Conservation (phyloP, 2,329 filamentous ascomycete species). For the Trichoderma endophyticum region DNA sequence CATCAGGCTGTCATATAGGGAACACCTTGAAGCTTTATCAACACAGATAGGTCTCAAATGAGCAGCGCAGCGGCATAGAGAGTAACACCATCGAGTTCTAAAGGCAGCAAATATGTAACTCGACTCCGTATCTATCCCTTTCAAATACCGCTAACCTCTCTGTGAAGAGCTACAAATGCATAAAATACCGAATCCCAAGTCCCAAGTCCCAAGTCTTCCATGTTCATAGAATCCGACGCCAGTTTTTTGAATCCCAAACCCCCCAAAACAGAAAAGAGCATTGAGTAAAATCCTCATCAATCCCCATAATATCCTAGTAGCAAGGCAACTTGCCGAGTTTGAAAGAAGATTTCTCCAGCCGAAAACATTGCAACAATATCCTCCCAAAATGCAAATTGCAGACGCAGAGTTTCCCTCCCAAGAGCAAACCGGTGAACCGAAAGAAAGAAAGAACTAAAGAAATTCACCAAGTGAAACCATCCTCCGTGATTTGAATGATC, state of each 20-base stretch:
- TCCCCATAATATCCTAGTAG: background rate
- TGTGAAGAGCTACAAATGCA: background rate
- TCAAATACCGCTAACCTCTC: background rate
- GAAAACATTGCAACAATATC: background rate
- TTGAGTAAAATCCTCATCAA: background rate
- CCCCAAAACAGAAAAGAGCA: background rate
- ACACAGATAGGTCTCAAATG: background rate
- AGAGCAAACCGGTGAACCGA: background rate
- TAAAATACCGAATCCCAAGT: background rate
- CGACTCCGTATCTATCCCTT: background rate
- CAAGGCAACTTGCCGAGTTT: background rate
- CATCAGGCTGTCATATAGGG: too few relatives aligned
- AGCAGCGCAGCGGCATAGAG: background rate
- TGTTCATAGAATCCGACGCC: background rate
- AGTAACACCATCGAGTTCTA: background rate
- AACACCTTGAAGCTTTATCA: too few relatives aligned
- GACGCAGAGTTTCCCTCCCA: background rate
- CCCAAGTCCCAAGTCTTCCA: background rate
- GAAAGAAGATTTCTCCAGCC: background rate
- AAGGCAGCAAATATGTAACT: background rate
- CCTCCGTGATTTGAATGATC: background rate
- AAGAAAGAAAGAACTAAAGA: background rate
- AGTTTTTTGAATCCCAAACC: background rate
- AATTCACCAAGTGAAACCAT: background rate
- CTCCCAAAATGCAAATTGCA: background rate